phyloP scores from a whole-genome alignment of 352 stramenopile genomes.

The Halophytophthora batemanensis region DNA sequence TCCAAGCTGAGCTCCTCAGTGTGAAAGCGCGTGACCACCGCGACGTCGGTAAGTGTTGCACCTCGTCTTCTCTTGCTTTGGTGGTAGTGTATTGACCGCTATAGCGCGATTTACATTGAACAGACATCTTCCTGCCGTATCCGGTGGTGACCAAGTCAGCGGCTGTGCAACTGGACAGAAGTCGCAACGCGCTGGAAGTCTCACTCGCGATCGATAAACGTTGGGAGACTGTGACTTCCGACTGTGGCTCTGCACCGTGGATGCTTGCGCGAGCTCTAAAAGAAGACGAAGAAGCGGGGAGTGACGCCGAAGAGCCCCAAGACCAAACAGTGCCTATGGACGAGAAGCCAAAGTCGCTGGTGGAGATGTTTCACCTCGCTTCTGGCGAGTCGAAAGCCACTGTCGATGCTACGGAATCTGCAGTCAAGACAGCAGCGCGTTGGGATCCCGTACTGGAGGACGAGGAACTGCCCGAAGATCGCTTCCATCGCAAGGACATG shows the following conservation, averaged over 20 bases:
- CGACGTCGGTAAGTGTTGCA: slow-evolving; percentile 39
- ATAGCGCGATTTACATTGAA: background rate
- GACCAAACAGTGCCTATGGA: background rate
- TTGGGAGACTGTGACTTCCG: slow-evolving; percentile 37
- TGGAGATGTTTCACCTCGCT: slow-evolving; percentile 68
- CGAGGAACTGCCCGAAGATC: slow-evolving; percentile 75
- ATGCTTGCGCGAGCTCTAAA: slow-evolving; percentile 51
- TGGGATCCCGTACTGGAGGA: slow-evolving; percentile 74
- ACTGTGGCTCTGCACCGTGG: slow-evolving; percentile 68
- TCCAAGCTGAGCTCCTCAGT: slow-evolving; percentile 44
- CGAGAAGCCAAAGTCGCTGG: slow-evolving; percentile 44
- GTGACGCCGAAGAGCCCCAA: slow-evolving; percentile 1
- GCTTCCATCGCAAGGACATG: slow-evolving; percentile 79
- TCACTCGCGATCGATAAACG: slow-evolving; percentile 44
- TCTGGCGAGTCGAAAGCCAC: slow-evolving; percentile 14
- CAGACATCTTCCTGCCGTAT: slow-evolving; percentile 66
- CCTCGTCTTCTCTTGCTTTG: background rate
- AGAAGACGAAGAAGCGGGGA: slow-evolving; percentile 17
- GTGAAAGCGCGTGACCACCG: slow-evolving; percentile 47
- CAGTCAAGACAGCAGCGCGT: slow-evolving; percentile 12
- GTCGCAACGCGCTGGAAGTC: slow-evolving; percentile 37
- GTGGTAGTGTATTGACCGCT: background rate
- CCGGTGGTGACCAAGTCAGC: slow-evolving; percentile 37
- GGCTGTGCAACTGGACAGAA: slow-evolving; percentile 33
- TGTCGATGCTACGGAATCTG: background rate